Conservation (phyloP, 257 asterid species). For the Solanum pinnatisectum region DNA sequence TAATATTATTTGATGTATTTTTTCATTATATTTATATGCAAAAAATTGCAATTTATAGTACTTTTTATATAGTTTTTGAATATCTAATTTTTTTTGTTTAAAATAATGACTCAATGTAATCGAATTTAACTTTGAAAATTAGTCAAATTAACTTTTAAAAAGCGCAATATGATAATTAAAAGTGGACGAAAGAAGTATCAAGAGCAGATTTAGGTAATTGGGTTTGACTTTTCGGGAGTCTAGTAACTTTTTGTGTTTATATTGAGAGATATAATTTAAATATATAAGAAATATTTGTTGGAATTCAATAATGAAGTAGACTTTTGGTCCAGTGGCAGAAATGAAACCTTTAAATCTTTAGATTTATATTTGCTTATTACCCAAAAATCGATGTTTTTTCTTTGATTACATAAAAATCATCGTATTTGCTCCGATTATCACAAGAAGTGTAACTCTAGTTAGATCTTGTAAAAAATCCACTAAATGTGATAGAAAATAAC, state of each 20-base stretch:
- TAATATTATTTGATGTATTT: no score
- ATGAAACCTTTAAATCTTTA: background rate
- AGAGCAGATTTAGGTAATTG: background rate
- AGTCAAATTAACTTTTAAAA: rapidly evolving
- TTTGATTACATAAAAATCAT: background rate
- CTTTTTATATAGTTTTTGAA: no score
- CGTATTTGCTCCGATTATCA: background rate
- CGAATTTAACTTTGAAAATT: no score
- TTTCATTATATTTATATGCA: no score
- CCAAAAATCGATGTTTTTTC: background rate
- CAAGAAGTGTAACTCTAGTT: background rate
- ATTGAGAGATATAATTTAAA: background rate
- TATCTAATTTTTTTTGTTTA: no score
- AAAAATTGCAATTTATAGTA: no score
- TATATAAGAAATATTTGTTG: background rate
- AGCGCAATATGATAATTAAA: rapidly evolving
- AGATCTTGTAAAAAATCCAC: background rate
- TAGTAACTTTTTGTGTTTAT: background rate
- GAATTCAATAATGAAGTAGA: background rate
- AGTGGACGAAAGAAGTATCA: rapidly evolving
- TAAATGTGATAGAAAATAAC: background rate
- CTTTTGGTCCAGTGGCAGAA: background rate
- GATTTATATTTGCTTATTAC: background rate
- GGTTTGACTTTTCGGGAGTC: background rate
- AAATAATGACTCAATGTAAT: no score